Base-by-base conservation (phyloP, 805 yeast species). In the Spathaspora sp. region DNA sequence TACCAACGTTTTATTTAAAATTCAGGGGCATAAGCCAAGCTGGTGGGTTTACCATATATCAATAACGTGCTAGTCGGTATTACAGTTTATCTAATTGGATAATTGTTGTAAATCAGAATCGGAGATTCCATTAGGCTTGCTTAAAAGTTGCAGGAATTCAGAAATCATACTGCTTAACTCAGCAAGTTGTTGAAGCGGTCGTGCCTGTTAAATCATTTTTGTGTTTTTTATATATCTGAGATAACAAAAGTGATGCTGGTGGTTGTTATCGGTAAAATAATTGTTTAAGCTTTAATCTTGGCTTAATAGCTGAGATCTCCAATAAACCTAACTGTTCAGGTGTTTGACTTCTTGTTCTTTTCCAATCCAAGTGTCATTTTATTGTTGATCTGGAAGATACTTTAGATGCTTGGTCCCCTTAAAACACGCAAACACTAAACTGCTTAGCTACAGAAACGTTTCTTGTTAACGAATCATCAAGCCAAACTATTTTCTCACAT, bases 171-270 rank as follows among this genome's bases (percentile, higher is more conserved):
- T 26, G 12, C 3, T 20, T 19, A 50, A 43, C 16, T 35, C 44
- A 39, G 16, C 43, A 23, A 52, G 29, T 9, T 26, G 43, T 12
- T 65, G 60, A 45, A 70, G 59, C 19, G 54, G 52, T 8, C 40
- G 40, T 51, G 35, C 46, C 12, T 47, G 52, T 7, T 52, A 57
- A 7, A 48, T 45, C 17, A 46, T 53, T 40, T 56, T 49, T n/a
- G 32, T 52, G 48, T 20, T 55, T 52, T 7, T 49, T 32, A 40
- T 53, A 51, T 28, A 59, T 50, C 42, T 59, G 54, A 11, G 49
- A 16, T 45, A 57, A 20, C 19, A 54, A 51, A 29, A 50, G 40
- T 5, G 48, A 49, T 31, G 42, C n/a, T n/a, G 43, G 8, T 50
- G 28, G 39, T 12, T 28, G 35, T 44, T 44, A 14, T 5, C 19